Conservation (phyloP, 2,329 filamentous ascomycete genomes). For the Pseudogymnoascus sp. region DNA sequence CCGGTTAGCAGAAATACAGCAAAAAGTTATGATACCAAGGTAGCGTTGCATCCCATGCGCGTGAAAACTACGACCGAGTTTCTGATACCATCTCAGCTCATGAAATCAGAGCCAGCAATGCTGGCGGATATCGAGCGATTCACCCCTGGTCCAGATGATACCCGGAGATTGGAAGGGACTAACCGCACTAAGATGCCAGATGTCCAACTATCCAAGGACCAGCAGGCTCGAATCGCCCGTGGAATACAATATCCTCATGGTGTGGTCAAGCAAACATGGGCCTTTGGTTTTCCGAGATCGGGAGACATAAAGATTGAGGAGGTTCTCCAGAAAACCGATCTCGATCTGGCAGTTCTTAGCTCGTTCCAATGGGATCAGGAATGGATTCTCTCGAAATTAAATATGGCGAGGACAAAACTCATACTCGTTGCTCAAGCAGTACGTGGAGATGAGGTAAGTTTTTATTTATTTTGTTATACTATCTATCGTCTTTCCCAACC, state of each 20-base stretch:
- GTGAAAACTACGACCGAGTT: neutral
- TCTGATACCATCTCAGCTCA: conserved; percentile 10
- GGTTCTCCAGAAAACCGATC: conserved; percentile 63
- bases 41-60: neutral
- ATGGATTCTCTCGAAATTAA: conserved; percentile 69
- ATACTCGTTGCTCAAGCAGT: conserved; percentile 51
- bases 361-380: conserved; percentile 80
- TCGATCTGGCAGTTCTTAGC: conserved; percentile 74
- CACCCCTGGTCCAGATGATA: neutral
- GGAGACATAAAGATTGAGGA: conserved; percentile 82
- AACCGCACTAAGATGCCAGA: neutral
- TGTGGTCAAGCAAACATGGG: conserved; percentile 75
- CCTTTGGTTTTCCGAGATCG: conserved; percentile 50
- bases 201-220: conserved; percentile 12
- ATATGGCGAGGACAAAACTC: conserved; percentile 53
- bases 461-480: neutral
- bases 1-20: neutral
- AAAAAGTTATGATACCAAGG: neutral
- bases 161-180: neutral
- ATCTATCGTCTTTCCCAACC: neutral
- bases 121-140: conserved; percentile 1
- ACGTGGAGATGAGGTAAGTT: conserved; percentile 44
- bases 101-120: conserved; percentile 1
- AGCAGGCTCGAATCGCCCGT: conserved; percentile 9
- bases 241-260: conserved; percentile 40